Evolutionary conservation across 2,329 filamentous ascomycete genomes (phyloP).

Genomic region (Alternaria ethzedia): DNA sequence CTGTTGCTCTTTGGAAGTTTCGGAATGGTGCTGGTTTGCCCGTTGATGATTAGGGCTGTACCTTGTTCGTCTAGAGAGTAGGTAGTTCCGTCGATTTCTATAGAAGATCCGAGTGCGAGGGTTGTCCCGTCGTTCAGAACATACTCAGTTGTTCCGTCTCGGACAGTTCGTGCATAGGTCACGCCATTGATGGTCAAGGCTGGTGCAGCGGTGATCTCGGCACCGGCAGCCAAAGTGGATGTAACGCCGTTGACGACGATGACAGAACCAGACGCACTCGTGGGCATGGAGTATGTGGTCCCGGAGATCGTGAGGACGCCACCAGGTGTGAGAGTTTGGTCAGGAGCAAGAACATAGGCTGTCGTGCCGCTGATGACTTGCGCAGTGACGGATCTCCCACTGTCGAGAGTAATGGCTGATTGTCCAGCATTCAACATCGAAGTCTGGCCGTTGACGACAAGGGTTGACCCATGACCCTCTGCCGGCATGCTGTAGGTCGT

Average conservation of each 20-base stretch:
- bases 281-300: constrained; percentile 36
- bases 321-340: constrained; percentile 36
- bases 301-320: constrained; percentile 34
- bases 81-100: constrained; percentile 37
- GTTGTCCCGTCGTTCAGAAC: constrained; percentile 24
- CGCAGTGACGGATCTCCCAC: constrained; percentile 24
- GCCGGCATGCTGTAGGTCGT: constrained; percentile 35
- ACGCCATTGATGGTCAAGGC: constrained; percentile 36
- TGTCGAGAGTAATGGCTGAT: constrained; percentile 22
- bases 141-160: constrained; percentile 37
- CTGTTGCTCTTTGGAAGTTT: constrained; percentile 34
- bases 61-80: constrained; percentile 35
- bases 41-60: constrained; percentile 42
- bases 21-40: constrained; percentile 36
- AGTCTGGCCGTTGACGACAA: constrained; percentile 34
- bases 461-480: constrained; percentile 22
- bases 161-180: constrained; percentile 30
- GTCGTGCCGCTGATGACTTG: constrained; percentile 30
- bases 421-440: background rate
- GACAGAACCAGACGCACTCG: constrained; percentile 29
- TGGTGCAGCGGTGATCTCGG: constrained; percentile 23
- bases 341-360: constrained; percentile 30
- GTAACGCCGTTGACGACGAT: constrained; percentile 38
- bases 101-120: constrained; percentile 27
- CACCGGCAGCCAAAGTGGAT: constrained; percentile 24